A percentile compares a stretch with the other conserved stretches of the same genome.
These are phyloP conservation scores for Aspergillus affinis DNA, from an alignment of 495 filamentous ascomycete species.

Conservation along the genomic window DNA sequence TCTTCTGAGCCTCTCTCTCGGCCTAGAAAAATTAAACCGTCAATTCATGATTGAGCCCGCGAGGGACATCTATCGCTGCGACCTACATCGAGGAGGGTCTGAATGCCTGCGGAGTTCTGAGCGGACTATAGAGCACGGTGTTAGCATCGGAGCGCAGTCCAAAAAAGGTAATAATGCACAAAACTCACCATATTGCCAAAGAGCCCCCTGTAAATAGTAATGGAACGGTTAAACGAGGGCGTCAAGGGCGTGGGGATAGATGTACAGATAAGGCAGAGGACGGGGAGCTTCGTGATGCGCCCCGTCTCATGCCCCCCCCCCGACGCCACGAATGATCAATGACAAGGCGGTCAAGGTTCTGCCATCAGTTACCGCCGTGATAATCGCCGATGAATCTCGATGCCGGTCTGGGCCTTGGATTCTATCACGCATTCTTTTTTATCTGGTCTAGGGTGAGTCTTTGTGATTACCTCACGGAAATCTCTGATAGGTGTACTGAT, in stretches of 20 bases:
- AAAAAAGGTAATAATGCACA: neutral
- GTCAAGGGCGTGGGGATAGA: slow-evolving; percentile 4
- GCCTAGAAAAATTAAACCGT: slow-evolving; percentile 55
- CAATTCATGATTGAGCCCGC: neutral
- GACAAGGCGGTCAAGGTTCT: slow-evolving; percentile 39
- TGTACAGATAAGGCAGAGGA: slow-evolving; percentile 22
- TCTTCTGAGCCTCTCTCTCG: slow-evolving; percentile 98
- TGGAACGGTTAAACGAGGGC: neutral
- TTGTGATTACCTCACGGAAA: neutral
- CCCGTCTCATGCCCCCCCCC: slow-evolving; percentile 21
- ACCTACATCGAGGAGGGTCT: slow-evolving; percentile 96
- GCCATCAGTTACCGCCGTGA: slow-evolving; percentile 36
- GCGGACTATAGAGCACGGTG: slow-evolving; percentile 66
- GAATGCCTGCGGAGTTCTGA: slow-evolving; percentile 97
- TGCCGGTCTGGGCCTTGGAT: slow-evolving; percentile 16
- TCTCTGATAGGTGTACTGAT: neutral
- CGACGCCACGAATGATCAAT: slow-evolving; percentile 37
- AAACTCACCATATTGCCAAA: slow-evolving; percentile 39
- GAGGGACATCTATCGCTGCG: neutral
- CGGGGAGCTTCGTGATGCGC: slow-evolving; percentile 34
- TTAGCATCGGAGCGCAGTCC: slow-evolving; percentile 22
- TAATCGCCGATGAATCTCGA: slow-evolving; percentile 29
- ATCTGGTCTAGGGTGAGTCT: neutral
- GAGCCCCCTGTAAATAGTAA: slow-evolving; percentile 13
- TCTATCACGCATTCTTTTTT: slow-evolving; percentile 1